phyloP scores from a whole-genome alignment of 129 eudicot genomes.

The Chrysanthemum seticuspe region DNA sequence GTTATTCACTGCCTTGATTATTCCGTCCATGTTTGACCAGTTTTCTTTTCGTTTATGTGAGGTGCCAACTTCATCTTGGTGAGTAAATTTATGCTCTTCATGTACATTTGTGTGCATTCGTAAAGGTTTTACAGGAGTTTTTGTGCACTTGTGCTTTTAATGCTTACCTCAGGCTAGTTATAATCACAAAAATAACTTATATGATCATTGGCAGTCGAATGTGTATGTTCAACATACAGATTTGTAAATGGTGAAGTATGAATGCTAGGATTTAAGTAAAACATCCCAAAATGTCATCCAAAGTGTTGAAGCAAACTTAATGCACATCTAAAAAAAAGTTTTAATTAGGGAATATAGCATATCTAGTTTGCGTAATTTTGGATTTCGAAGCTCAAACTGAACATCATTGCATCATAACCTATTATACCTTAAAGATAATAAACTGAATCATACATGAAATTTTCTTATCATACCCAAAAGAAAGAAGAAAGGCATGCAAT shows the following conservation, averaged over 20 bases:
- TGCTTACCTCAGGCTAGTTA: not conserved
- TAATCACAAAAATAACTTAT: not conserved
- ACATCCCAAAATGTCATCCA: not conserved
- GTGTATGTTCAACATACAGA: not conserved
- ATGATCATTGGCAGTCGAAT: not conserved
- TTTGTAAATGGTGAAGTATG: not conserved
- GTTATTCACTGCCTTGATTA: not conserved
- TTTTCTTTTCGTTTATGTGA: not conserved
- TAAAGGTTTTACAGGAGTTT: not conserved
- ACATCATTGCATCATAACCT: not conserved
- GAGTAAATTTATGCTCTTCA: not conserved
- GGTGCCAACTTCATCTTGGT: not conserved
- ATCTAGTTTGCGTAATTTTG: not conserved
- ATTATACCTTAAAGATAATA: not conserved
- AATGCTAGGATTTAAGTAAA: not conserved
- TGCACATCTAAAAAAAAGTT: too few relatives aligned
- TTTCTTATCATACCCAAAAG: not conserved
- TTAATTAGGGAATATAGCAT: too few relatives aligned
- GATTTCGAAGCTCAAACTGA: not conserved
- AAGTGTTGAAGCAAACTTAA: not conserved
- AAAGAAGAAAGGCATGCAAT: not conserved
- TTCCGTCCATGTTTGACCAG: not conserved
- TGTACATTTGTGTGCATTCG: not conserved
- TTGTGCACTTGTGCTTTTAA: not conserved
- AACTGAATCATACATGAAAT: not conserved